These are phyloP conservation scores for Madurella mycetomatis DNA, from an alignment of 2,329 filamentous ascomycete genomes.

Conservation along the genomic window DNA sequence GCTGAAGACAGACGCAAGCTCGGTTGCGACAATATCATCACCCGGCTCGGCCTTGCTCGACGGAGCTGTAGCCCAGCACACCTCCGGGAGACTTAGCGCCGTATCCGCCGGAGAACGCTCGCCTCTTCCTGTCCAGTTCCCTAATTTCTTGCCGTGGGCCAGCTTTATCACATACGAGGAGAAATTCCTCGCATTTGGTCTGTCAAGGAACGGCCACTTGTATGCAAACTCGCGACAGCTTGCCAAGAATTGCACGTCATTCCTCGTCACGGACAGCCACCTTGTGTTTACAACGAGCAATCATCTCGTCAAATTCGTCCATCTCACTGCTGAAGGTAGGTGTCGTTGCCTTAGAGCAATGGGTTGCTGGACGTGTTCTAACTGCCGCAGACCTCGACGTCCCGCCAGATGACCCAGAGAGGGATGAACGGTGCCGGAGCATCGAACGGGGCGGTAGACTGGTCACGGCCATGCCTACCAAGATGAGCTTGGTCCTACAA, in stretches of 20 bases:
- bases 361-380: slow-evolving; percentile 15
- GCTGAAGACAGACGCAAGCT: slow-evolving; percentile 13
- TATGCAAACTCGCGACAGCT: slow-evolving; percentile 72
- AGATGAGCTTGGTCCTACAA: slow-evolving; percentile 80
- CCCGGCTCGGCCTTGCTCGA: slow-evolving; percentile 15
- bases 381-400: slow-evolving; percentile 66
- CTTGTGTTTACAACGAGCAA: slow-evolving; percentile 89
- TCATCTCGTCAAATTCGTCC: slow-evolving; percentile 90
- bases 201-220: slow-evolving; percentile 72
- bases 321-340: slow-evolving; percentile 64
- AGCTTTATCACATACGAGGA: slow-evolving; percentile 42
- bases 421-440: slow-evolving; percentile 84
- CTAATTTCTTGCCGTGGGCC: slow-evolving; percentile 49
- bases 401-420: slow-evolving; percentile 82
- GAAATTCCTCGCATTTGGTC: slow-evolving; percentile 50
- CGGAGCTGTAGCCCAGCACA: slow-evolving; percentile 43
- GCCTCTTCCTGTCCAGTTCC: slow-evolving; percentile 38
- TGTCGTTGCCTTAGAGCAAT: background rate
- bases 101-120: slow-evolving; percentile 33
- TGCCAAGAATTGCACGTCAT: slow-evolving; percentile 88
- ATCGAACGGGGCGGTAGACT: slow-evolving; percentile 86
- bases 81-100: slow-evolving; percentile 41
- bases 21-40: slow-evolving; percentile 19
- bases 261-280: slow-evolving; percentile 74
- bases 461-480: slow-evolving; percentile 83